Conservation (phyloP, 345 rosid genomes). For the Hevea brasiliensis region DNA sequence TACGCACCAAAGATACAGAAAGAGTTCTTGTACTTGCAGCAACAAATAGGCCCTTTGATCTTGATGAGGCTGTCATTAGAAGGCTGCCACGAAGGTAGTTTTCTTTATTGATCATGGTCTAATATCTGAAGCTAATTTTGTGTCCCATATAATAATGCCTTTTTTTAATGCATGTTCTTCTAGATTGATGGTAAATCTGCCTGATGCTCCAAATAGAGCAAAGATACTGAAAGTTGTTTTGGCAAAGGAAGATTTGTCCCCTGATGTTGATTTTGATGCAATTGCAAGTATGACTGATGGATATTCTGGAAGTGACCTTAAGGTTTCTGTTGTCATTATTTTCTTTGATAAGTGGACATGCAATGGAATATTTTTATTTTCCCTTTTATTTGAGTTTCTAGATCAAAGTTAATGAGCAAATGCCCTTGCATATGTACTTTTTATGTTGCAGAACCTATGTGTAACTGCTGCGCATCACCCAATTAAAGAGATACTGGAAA, state of each 20-base stretch:
- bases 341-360: background rate
- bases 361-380: background rate
- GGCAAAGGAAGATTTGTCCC: slow-evolving; percentile 75
- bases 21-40: slow-evolving; percentile 93
- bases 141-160: background rate
- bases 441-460: slow-evolving; percentile 63
- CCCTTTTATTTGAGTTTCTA: background rate
- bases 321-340: slow-evolving; percentile 40
- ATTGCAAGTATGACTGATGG: slow-evolving; percentile 81
- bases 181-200: slow-evolving; percentile 87
- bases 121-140: background rate
- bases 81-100: slow-evolving; percentile 72
- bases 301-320: slow-evolving; percentile 92
- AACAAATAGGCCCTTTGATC: slow-evolving; percentile 92
- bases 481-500: slow-evolving; percentile 77
- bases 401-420: background rate
- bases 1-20: slow-evolving; percentile 77
- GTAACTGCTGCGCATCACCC: slow-evolving; percentile 90
- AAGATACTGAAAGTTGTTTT: slow-evolving; percentile 75
- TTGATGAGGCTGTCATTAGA: slow-evolving; percentile 96
- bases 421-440: background rate
- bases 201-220: slow-evolving; percentile 81
- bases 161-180: slow-evolving; percentile 12
- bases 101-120: background rate
- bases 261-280: slow-evolving; percentile 67